Evolutionary conservation across 2,329 filamentous ascomycete species (phyloP), one percentile per base, ranked within the genome.

Genomic region (Monilinia polystroma): DNA sequence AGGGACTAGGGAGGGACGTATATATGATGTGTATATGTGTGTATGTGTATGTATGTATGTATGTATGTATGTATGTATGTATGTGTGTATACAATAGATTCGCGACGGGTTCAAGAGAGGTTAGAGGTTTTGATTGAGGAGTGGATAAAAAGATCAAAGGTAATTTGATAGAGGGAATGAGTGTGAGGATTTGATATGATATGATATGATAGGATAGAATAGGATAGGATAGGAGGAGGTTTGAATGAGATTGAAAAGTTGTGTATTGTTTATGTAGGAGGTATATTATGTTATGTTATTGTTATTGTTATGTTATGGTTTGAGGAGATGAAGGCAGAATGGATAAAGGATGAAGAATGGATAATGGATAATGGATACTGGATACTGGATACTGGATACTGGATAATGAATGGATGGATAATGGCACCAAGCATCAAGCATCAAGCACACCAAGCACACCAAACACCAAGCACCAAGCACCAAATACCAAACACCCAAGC

Each of bases 81-180:
- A 35, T 29, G 52, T 41, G 52, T 35, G 57, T 35, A 35, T 35
- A 7, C 32, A 54, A 57, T 43, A 53, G 53, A 41, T 20, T 68
- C 16, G 55, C 29, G 49, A 32, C 60, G 35, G 23, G 47, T n/a
- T 32, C 59, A 11, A 23, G 56, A 45, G 32, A 54, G 23, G 57
- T 55, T 49, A 43, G 64, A 62, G 20, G 29, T 18, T 29, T 12
- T 32, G 54, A 59, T 23, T 35, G 52, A 49, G n/a, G 41, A 41
- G 23, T n/a, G 20, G 43, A 38, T 43, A 60, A n/a, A 49, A 35
- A 32, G 56, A 16, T 29, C 14, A 10, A 14, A 20, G 14, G 26
- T n/a, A 26, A 26, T n/a, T 29, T 16, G 10, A 12, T 20, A 20
- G 54, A 23, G 11, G n/a, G 23, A 60, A 29, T 3, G 58, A 49